phyloP scores from a whole-genome alignment of 805 yeast species.

The Metschnikowia vanudenii region DNA sequence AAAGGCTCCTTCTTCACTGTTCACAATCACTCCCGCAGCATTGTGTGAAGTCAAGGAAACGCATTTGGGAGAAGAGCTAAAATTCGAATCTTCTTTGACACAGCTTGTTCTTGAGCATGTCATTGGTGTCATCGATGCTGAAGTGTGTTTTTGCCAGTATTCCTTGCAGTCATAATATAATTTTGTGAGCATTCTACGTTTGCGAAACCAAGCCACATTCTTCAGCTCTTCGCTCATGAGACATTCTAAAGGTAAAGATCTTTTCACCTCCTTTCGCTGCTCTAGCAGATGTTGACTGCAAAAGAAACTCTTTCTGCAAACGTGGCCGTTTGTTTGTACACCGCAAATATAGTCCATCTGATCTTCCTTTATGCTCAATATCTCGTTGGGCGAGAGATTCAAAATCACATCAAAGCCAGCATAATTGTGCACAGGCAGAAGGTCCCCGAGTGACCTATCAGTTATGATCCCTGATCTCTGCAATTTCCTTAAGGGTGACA shows the following conservation, averaged over 20 bases:
- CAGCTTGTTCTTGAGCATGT: conserved; percentile 18
- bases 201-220: conserved; percentile 11
- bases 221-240: conserved; percentile 16
- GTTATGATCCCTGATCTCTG: conserved; percentile 1
- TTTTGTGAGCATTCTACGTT: conserved; percentile 14
- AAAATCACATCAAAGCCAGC: conserved; percentile 11
- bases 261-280: conserved; percentile 11
- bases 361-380: conserved; percentile 13
- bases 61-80: conserved; percentile 6
- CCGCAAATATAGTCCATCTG: conserved; percentile 20
- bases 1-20: conserved; percentile 3
- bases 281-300: conserved; percentile 17
- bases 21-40: background rate
- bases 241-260: conserved; percentile 14
- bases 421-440: conserved; percentile 5
- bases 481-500: conserved; percentile 14
- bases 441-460: background rate
- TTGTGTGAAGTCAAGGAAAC: conserved; percentile 11
- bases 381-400: conserved; percentile 15
- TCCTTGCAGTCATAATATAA: conserved; percentile 14
- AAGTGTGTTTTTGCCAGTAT: conserved; percentile 14
- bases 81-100: background rate
- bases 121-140: conserved; percentile 8
- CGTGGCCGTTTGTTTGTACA: conserved; percentile 8
- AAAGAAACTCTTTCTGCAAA: conserved; percentile 14